Evolutionary conservation across 805 yeast genomes (phyloP).

Genomic region (Suhomyces emberorum): DNA sequence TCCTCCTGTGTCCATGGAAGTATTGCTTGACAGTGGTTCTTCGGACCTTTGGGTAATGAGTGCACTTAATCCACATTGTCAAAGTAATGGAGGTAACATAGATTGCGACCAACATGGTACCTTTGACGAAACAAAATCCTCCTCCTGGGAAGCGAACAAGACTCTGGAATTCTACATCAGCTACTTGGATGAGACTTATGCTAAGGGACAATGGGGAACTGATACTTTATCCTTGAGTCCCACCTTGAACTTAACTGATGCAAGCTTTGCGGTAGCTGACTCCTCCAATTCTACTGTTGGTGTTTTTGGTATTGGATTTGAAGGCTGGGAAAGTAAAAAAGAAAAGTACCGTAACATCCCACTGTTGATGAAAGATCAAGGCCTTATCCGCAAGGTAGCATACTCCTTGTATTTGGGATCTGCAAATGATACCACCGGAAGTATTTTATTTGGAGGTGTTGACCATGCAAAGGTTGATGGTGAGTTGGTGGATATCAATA

Average conservation of each 20-base stretch:
- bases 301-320: constrained; percentile 19
- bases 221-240: constrained; percentile 18
- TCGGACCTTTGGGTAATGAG: constrained; percentile 62
- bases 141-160: constrained; percentile 12
- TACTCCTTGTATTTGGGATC: constrained; percentile 63
- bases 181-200: constrained; percentile 49
- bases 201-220: constrained; percentile 47
- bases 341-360: constrained; percentile 67
- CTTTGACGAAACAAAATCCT: constrained; percentile 14
- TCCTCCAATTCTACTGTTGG: constrained; percentile 14
- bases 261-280: constrained; percentile 16
- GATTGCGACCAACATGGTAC: constrained; percentile 19
- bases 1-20: constrained; percentile 49
- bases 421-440: constrained; percentile 41
- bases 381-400: constrained; percentile 50
- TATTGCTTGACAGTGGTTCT: constrained; percentile 74
- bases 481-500: constrained; percentile 27
- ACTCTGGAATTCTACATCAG: constrained; percentile 30
- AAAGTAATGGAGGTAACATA: constrained; percentile 19
- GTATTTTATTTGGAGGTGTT: constrained; percentile 69
- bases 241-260: constrained; percentile 9
- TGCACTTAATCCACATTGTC: constrained; percentile 20
- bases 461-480: constrained; percentile 64
- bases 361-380: constrained; percentile 51
- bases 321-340: constrained; percentile 10